Evolutionary conservation across 805 yeast species (phyloP), one percentile per base, ranked within the genome.

Genomic region (Metahyphopichia silvanorum): DNA sequence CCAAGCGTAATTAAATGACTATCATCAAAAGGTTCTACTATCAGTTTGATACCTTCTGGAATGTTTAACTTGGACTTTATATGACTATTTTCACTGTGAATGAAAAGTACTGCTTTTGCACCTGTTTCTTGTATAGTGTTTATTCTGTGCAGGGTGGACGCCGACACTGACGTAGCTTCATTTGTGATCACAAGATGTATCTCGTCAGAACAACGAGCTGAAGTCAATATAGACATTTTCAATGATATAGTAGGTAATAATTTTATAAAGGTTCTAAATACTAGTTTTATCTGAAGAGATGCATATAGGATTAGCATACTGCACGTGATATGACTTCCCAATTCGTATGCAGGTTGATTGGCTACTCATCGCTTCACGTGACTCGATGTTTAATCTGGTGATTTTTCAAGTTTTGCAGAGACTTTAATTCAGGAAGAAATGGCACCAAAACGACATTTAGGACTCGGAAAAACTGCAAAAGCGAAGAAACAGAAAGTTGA

Each of bases 1-100:
- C 96, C 96, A 21, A 73, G 49, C 0, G 67, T 57, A 2, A 66
- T 59, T 23, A 87, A 58, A 46, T 78, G 82, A 2, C 44, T 41
- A 0, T 60, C 19, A 12, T 60, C 52, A 37, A 74, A 74, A 2
- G 41, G 35, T 32, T 40, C 37, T 12, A 31, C 15, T 6, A 27
- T 7, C n/a, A n/a, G n/a, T n/a, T n/a, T n/a, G n/a, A n/a, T n/a
- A n/a, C n/a, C n/a, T n/a, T n/a, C n/a, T n/a, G n/a, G n/a, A 8
- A 8, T 14, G 8, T 9, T 16, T 18, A 17, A 20, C 23, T 20
- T 2, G 25, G 11, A 18, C 16, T 19, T 4, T 20, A 28, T 4
- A 21, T 22, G 12, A 7, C 55, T 50, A 8, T 49, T 44, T 3
- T 53, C 47, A 4, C 52, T 46, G 16, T 68, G 54, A n/a, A 77